Evolutionary conservation across 768 basidiomycete species (phyloP), one percentile per base, ranked within the genome.

Genomic region (Xanthoconium stramineum): DNA sequence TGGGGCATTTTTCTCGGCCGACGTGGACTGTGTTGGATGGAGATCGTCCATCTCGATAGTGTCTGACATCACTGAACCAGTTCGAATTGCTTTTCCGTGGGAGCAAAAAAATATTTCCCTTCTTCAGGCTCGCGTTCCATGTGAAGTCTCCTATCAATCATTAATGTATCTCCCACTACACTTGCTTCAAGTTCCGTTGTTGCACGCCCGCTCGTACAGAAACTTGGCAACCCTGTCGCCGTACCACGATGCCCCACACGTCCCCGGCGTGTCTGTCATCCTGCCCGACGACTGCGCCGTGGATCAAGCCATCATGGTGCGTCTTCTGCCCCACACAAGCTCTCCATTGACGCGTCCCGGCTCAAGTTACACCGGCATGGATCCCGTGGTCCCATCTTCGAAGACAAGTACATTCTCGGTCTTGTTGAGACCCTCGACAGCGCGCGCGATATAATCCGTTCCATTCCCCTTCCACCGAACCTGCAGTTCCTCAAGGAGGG

Each of bases 351-450:
- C 49, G 1, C 57, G 28, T 20, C 32, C 36, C 24, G 36, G 46
- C 13, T 19, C 49, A 51, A 78, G 77, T 69, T 78, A 66, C 74
- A 72, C 57, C 59, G 75, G 48, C 77, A 79, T 52, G 77, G 78
- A 11, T 72, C 71, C 48, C 74, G 75, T 50, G 72, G 66, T 54
- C 77, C 74, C 40, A 63, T 64, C 20, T 61, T 53, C n/a, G 70
- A 72, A 69, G 66, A 67, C 28, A 4, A 13, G 42, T 72, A 61
- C 59, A 69, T 75, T 50, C 64, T 69, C 9, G 66, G 67, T 45
- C 70, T 78, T 17, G 69, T 70, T 13, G 51, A 58, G 10, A 70
- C 72, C 40, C 71, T 78, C 24, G 64, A 62, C 30, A 57, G 55
- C 33, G 53, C 63, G 20, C 62, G 57, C 12, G 64, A 64, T 12